Conservation (phyloP, 164 flowering plant species). For the Warburgia ugandensis region DNA sequence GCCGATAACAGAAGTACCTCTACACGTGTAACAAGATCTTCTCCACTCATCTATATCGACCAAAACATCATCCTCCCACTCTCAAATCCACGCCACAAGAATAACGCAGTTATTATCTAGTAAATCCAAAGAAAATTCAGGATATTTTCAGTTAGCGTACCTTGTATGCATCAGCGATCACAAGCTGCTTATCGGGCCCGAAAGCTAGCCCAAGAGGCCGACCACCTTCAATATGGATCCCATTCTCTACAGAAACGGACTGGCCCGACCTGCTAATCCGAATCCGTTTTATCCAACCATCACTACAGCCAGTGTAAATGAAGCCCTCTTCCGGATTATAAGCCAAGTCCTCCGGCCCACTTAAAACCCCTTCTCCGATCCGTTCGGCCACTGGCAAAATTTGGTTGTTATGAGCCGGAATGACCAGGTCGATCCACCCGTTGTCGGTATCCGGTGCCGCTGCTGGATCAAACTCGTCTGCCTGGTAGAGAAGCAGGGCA, state of each 20-base stretch:
- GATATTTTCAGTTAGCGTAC: too few species aligned
- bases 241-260: conserved; percentile 13
- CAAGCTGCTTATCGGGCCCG: conserved; percentile 15
- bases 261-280: conserved; percentile 17
- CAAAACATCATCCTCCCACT: too few species aligned
- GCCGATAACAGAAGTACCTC: not conserved
- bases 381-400: conserved; percentile 23
- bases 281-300: conserved; percentile 47
- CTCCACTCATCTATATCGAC: too few species aligned
- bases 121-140: too few species aligned
- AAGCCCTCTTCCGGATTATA: conserved; percentile 18
- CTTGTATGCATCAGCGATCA: conserved; percentile 30
- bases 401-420: conserved; percentile 16
- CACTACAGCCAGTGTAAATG: conserved; percentile 36
- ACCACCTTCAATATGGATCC: conserved; percentile 30
- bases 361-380: conserved; percentile 23
- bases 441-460: conserved; percentile 25
- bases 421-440: conserved; percentile 2
- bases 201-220: conserved; percentile 34
- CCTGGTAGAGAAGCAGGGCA: conserved; percentile 23
- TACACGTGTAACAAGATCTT: too few species aligned
- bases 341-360: conserved; percentile 38
- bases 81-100: not conserved
- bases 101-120: too few species aligned
- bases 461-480: conserved; percentile 34